These are phyloP conservation scores for Phaeosphaeria sp. DNA, from an alignment of 2,329 filamentous ascomycete genomes.

Conservation along the genomic window DNA sequence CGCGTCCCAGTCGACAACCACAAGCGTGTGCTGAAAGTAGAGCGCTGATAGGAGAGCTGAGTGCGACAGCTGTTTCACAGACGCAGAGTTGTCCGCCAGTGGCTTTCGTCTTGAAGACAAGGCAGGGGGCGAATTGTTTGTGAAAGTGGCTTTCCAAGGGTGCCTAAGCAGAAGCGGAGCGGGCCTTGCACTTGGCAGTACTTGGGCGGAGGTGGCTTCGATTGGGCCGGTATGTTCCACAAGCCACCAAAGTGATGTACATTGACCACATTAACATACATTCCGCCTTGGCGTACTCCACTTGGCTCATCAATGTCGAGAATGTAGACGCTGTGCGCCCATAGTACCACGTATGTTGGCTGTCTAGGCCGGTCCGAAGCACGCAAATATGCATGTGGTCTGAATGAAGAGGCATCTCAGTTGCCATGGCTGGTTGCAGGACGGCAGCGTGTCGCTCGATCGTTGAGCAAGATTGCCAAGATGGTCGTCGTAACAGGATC, in stretches of 20 bases:
- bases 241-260: conserved; percentile 22
- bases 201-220: conserved; percentile 21
- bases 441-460: conserved; percentile 2
- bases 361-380: not conserved
- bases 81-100: conserved; percentile 10
- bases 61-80: conserved; percentile 15
- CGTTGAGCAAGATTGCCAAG: conserved; percentile 11
- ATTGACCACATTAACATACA: conserved; percentile 25
- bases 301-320: conserved; percentile 20
- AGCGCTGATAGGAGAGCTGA: conserved; percentile 15
- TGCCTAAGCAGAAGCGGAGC: conserved; percentile 27
- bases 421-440: not conserved
- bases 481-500: conserved; percentile 18
- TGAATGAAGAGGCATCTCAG: not conserved
- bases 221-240: conserved; percentile 30
- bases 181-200: conserved; percentile 28
- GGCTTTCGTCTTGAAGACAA: conserved; percentile 13
- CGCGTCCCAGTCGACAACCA: conserved; percentile 5
- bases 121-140: conserved; percentile 16
- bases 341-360: conserved; percentile 28
- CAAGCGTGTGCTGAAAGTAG: conserved; percentile 12
- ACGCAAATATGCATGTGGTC: not conserved
- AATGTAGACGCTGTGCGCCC: conserved; percentile 19
- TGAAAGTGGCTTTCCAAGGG: conserved; percentile 12
- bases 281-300: conserved; percentile 32